A percentile compares a stretch with the other conserved stretches of the same genome.
Conservation (phyloP, 75 land plant genomes). For the Sequoia sempervirens region DNA sequence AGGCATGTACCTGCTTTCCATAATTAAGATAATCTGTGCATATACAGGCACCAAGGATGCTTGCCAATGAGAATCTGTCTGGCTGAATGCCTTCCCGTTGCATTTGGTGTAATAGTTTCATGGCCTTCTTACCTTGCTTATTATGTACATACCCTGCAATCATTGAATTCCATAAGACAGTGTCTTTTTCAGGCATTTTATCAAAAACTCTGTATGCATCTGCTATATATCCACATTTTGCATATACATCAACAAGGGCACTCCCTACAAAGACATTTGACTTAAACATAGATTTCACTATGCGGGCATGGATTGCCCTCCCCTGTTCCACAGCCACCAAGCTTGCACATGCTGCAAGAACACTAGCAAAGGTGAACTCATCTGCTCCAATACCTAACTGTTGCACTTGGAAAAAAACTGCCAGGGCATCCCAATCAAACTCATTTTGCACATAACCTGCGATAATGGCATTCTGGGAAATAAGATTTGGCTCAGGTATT, state of each 20-base stretch:
- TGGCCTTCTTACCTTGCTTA: slow-evolving; percentile 47
- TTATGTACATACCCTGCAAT: slow-evolving; percentile 63
- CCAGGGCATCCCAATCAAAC: slow-evolving; percentile 23
- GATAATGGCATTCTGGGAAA: slow-evolving; percentile 69
- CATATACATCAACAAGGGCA: slow-evolving; percentile 53
- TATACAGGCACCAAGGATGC: slow-evolving; percentile 27
- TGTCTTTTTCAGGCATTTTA: slow-evolving; percentile 34
- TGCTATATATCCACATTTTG: slow-evolving; percentile 24
- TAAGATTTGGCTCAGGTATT: slow-evolving; percentile 27
- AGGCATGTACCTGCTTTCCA: slow-evolving; percentile 24
- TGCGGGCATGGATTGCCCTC: slow-evolving; percentile 21
- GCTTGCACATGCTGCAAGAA: slow-evolving; percentile 48
- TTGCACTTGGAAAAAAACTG: slow-evolving; percentile 16
- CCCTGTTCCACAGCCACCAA: slow-evolving; percentile 34
- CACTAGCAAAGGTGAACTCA: slow-evolving; percentile 28
- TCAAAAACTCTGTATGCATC: slow-evolving; percentile 41
- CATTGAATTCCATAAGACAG: slow-evolving; percentile 57
- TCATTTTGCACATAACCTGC: slow-evolving; percentile 52
- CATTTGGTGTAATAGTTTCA: slow-evolving; percentile 21
- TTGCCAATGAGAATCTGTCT: slow-evolving; percentile 13
- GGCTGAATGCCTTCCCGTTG: not conserved
- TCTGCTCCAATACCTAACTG: slow-evolving; percentile 18
- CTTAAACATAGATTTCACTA: slow-evolving; percentile 26
- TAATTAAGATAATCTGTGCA: slow-evolving; percentile 1
- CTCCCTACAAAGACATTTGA: slow-evolving; percentile 34